phyloP scores from a whole-genome alignment of 2,329 filamentous ascomycete species.

The Aureobasidium sp. region DNA sequence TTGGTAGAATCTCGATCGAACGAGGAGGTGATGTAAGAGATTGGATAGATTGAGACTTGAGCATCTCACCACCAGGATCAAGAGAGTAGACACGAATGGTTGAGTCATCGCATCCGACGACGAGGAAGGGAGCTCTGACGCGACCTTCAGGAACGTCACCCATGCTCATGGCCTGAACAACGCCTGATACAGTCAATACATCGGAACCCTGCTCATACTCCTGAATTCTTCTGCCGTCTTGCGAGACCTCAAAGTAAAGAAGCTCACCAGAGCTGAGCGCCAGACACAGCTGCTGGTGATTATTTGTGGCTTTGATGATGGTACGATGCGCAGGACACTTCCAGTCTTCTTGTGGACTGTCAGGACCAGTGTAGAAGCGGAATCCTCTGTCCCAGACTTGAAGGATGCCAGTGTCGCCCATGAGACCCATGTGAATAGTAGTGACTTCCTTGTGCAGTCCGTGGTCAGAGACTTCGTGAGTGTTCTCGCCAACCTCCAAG shows the following conservation, averaged over 20 bases:
- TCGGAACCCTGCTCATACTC: conserved; percentile 72
- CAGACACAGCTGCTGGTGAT: conserved; percentile 85
- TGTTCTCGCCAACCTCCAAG: conserved; percentile 90
- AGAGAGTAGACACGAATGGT: conserved; percentile 89
- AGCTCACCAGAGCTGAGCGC: conserved; percentile 94
- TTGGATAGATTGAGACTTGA: conserved; percentile 20
- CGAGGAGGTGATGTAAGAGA: conserved; percentile 20
- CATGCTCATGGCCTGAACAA: conserved; percentile 88
- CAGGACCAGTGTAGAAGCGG: conserved; percentile 19
- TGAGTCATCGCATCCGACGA: conserved; percentile 93
- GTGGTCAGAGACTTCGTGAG: conserved; percentile 90
- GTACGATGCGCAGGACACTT: conserved; percentile 73
- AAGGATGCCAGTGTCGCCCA: conserved; percentile 63
- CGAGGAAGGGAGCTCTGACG: conserved; percentile 82
- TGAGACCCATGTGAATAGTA: conserved; percentile 85
- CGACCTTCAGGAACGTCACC: conserved; percentile 88
- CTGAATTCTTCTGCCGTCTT: conserved; percentile 70
- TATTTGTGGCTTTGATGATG: conserved; percentile 90
- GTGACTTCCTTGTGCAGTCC: conserved; percentile 84
- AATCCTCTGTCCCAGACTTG: conserved; percentile 20
- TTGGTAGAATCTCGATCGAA: conserved; percentile 76
- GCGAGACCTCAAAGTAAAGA: conserved; percentile 96
- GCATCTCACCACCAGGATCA: conserved; percentile 49
- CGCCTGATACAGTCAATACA: conserved; percentile 89
- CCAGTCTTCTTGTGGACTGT: conserved; percentile 18